Evolutionary conservation across 179 eudicot species (phyloP).

Genomic region (Silene vulgaris): DNA sequence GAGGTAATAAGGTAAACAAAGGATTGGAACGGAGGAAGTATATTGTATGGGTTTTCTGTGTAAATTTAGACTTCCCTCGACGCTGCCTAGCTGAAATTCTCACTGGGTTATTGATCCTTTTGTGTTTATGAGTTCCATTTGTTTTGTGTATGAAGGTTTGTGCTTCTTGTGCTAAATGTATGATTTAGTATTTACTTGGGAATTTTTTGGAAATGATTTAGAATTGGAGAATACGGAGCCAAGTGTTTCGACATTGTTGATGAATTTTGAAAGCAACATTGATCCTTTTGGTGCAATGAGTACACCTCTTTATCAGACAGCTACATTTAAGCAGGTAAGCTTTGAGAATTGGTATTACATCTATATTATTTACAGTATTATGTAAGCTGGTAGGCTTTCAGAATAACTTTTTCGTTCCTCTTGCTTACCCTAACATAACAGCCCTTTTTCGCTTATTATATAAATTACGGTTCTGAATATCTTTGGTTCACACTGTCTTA

Average conservation of each 20-base stretch:
- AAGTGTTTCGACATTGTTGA: constrained; percentile 70
- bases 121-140: neutral
- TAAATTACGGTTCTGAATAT: neutral
- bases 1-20: no score
- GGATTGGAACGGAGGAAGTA: neutral
- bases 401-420: no score
- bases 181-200: neutral
- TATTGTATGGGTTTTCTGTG: neutral
- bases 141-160: neutral
- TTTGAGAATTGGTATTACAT: neutral
- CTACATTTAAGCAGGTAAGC: constrained; percentile 89
- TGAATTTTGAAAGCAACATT: constrained; percentile 69
- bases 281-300: constrained; percentile 88
- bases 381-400: no score
- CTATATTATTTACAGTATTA: neutral
- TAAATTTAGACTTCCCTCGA: neutral
- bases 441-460: neutral
- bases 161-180: neutral
- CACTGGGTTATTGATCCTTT: no score
- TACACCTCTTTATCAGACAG: constrained; percentile 88
- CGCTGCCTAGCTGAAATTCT: neutral
- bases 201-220: constrained; percentile 14
- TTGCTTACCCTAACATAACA: neutral
- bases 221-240: constrained; percentile 51
- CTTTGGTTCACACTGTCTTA: neutral